Conservation (phyloP, 768 basidiomycete genomes). For the Saitozyma podzolica region DNA sequence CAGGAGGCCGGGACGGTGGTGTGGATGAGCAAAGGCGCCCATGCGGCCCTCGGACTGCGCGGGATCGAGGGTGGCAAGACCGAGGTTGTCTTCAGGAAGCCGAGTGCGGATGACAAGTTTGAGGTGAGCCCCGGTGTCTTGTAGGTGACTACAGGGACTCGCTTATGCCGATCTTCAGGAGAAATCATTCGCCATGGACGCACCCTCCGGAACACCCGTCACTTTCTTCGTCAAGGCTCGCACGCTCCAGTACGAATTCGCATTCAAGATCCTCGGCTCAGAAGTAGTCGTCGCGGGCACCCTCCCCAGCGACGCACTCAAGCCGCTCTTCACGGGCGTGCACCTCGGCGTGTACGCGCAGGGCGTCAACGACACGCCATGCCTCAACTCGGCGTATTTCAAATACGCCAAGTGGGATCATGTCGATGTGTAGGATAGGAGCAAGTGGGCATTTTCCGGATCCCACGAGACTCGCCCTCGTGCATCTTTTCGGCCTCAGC, state of each 20-base stretch:
- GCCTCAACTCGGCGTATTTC: slow-evolving; percentile 8
- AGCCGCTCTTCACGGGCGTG: slow-evolving; percentile 5
- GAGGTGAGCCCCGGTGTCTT: neutral
- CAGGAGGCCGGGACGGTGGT: slow-evolving; percentile 8
- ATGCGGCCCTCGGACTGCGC: neutral
- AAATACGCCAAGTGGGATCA: slow-evolving; percentile 10
- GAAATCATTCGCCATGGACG: too few species aligned
- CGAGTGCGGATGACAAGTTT: neutral
- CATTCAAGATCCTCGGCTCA: neutral
- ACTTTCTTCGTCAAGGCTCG: too few species aligned
- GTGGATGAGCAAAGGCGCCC: neutral
- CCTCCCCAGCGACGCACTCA: neutral
- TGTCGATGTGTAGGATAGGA: too few species aligned
- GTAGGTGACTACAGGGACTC: neutral
- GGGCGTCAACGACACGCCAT: slow-evolving; percentile 1
- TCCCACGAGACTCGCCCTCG: too few species aligned
- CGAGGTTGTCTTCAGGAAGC: neutral
- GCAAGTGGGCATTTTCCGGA: too few species aligned
- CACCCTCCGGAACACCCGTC: neutral
- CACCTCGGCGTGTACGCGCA: slow-evolving; percentile 8
- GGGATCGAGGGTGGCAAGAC: neutral
- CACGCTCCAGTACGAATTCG: too few species aligned
- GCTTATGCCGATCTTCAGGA: too few species aligned
- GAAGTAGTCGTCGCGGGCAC: neutral
- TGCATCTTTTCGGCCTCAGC: too few species aligned